Conservation (phyloP, 2,329 filamentous ascomycete genomes). For the Albophoma yamanashiensis region DNA sequence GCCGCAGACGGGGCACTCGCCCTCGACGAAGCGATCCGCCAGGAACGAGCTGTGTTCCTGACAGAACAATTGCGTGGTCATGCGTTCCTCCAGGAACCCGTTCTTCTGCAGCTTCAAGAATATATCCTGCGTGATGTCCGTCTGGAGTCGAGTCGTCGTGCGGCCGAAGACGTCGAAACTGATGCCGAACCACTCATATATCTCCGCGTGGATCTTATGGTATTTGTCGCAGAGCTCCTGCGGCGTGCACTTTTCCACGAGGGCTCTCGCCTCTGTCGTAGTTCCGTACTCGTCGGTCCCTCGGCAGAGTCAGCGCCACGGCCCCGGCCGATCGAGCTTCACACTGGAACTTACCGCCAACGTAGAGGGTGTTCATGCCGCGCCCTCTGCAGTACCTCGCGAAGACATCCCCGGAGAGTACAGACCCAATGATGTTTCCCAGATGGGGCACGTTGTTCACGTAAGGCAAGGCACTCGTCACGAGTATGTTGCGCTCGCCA, state of each 20-base stretch:
- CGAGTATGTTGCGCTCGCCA: slow-evolving; percentile 77
- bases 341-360: slow-evolving; percentile 44
- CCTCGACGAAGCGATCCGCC: slow-evolving; percentile 76
- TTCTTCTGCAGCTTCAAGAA: slow-evolving; percentile 80
- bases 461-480: slow-evolving; percentile 87
- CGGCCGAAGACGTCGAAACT: slow-evolving; percentile 91
- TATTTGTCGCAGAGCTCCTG: slow-evolving; percentile 86
- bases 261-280: slow-evolving; percentile 91
- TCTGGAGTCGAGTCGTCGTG: slow-evolving; percentile 85
- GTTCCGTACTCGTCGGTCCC: slow-evolving; percentile 83
- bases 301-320: neutral
- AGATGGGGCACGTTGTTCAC: slow-evolving; percentile 67
- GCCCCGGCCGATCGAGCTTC: neutral
- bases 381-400: slow-evolving; percentile 71
- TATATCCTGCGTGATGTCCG: slow-evolving; percentile 84
- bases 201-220: slow-evolving; percentile 76
- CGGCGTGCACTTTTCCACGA: slow-evolving; percentile 75
- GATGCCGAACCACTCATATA: slow-evolving; percentile 96
- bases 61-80: slow-evolving; percentile 85
- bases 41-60: slow-evolving; percentile 66
- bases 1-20: slow-evolving; percentile 63
- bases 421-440: slow-evolving; percentile 79
- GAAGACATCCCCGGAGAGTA: slow-evolving; percentile 82
- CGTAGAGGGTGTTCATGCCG: slow-evolving; percentile 68
- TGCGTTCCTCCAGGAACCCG: slow-evolving; percentile 76